Base-by-base conservation (phyloP, 345 rosid genomes). In the Leavenworthia alabamica region DNA sequence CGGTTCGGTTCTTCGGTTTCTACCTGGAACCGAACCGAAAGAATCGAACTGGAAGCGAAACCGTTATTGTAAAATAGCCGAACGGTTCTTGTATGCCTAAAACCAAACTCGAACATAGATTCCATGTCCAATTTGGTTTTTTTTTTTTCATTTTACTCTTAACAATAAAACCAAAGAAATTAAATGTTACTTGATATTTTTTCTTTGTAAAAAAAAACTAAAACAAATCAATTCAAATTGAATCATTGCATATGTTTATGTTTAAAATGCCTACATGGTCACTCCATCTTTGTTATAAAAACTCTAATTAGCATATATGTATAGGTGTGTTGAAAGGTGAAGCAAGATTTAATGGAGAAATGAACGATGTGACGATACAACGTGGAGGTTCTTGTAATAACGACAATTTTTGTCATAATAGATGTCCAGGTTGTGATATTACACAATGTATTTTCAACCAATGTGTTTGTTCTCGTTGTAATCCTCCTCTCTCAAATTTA, bases 371-470 rank as follows among this genome's bases (percentile, higher is more conserved):
- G 54, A 66, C 47, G 16, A 66, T 46, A 36, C 56, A 66, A 45
- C 48, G 63, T 33, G 71, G 71, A 66, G 56, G 56, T 0, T 20
- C 63, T 56, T 66, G 71, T 29, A 37, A 26, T 23, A 45, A 56
- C 24, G 56, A 66, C 16, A 56, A 66, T 36, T 13, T 10, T 26
- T 66, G 63, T 28, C 63, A 66, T 57, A 14, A 45, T 36, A 10
- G 9, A 8, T 66, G 71, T 56, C 64, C 64, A 0, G 29, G 71
- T 0, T 56, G 56, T 46, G 4, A 0, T 1, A 2, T 36, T 22
- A 56, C 63, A 36, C 56, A 22, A 8, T 66, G 71, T 56, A 2
- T 66, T 54, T 65, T 65, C 33, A 56, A 20, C 23, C 64, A 66
- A 56, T 56, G 71, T 56, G 49, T 66, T 56, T 66, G 71, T 28